Base-by-base conservation (phyloP, 1,284 basidiomycete species). In the Dichomitus squalens region DNA sequence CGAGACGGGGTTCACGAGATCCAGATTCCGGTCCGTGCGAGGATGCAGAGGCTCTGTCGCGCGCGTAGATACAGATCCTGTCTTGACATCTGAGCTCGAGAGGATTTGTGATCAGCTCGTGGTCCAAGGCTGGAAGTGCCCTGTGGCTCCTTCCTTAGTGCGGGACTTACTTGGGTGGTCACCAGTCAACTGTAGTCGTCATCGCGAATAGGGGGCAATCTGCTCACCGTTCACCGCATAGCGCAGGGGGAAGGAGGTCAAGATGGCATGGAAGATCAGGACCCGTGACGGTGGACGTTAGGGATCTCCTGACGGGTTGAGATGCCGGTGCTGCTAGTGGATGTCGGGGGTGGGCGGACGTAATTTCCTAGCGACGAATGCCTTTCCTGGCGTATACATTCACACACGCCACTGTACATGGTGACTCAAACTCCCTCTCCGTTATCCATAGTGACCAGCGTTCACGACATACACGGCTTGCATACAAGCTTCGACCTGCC, bases 381-480 rank as follows among this genome's bases (percentile, higher is more conserved):
- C 36, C 51, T 27, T 44, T 27, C n/a, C 5, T 6, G 31, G 41
- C 51, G 33, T 40, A 53, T 53, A 46, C 14, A 53, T 46, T 44
- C 31, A 53, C n/a, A 21, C 23, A 46, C 27, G 18, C n/a, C 16
- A 7, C 11, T 27, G 23, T 38, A 51, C 38, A 21, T 25, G 20
- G 44, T 47, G 29, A 47, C 18, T 21, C 29, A n/a, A 31, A 31
- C 29, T 20, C 29, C 44, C 44, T 47, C 41, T 9, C 25, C 21
- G 8, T 27, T 0, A 9, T 9, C 25, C 41, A 29, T 14, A 44
- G n/a, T 31, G 21, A 11, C 14, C 18, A 8, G 47, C 36, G 5
- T 50, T 57, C 27, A 60, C 58, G 52, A 49, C 38, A 31, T 54
- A 31, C 52, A 57, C 7, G 59, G 59, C 44, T 57, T 57, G 49